These are phyloP conservation scores for Trebouxia sp. DNA, from an alignment of 139 green algal genomes.

Conservation along the genomic window DNA sequence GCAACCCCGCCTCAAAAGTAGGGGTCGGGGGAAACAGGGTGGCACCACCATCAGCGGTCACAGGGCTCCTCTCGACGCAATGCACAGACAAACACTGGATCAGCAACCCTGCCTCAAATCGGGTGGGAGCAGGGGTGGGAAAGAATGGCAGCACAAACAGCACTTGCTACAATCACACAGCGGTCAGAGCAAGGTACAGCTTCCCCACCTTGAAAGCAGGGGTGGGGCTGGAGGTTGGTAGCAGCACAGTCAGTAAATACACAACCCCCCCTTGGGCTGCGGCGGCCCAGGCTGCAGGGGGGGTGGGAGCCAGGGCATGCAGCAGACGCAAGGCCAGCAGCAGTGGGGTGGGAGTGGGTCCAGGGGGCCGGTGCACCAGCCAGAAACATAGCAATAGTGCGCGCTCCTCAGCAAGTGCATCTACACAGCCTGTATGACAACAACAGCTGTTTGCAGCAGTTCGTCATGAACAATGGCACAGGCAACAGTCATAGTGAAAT, in stretches of 20 bases:
- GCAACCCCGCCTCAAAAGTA: no score
- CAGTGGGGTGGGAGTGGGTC: slow-evolving; percentile 39
- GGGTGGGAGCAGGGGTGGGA: background rate
- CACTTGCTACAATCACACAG: no score
- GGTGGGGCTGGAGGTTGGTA: slow-evolving; percentile 42
- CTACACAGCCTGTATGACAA: slow-evolving; percentile 58
- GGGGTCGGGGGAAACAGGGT: no score
- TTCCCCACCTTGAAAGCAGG: background rate
- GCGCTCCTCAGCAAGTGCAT: slow-evolving; percentile 60
- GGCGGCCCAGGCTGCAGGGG: slow-evolving; percentile 54
- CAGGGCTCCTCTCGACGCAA: no score
- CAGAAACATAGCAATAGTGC: slow-evolving; percentile 56
- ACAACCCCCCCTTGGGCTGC: slow-evolving; percentile 68
- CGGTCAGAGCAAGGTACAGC: no score
- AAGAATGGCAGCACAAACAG: no score
- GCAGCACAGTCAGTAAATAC: slow-evolving; percentile 75
- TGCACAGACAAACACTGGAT: no score
- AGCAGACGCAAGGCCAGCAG: slow-evolving; percentile 66
- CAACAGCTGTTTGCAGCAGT: background rate
- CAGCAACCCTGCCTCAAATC: no score
- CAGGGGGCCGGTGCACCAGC: slow-evolving; percentile 61
- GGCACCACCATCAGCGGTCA: no score
- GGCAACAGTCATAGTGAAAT: no score
- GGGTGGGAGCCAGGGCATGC: slow-evolving; percentile 46
- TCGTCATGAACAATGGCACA: no score